Evolutionary conservation across 208 protist genomes (phyloP).

Genomic region (Wallacemonas sp.): DNA sequence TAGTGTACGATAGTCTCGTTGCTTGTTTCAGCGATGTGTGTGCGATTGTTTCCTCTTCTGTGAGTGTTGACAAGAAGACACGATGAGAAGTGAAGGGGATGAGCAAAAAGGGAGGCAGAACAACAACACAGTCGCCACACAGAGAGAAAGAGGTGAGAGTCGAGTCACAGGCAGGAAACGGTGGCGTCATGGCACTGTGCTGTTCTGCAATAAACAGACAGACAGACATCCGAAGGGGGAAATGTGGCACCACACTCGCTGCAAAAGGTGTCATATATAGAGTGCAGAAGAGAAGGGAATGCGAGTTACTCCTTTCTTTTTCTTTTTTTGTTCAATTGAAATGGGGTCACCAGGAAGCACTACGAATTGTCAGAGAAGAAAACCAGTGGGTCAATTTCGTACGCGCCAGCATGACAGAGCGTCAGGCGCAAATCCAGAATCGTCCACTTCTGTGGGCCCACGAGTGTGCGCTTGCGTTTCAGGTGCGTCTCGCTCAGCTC

Average conservation of each 20-base stretch:
- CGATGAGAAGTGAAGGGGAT: background rate
- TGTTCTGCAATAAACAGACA: no score
- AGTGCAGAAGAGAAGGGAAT: no score
- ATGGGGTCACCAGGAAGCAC: no score
- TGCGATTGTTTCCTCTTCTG: background rate
- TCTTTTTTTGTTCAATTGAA: no score
- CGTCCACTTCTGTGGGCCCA: slow-evolving; percentile 67
- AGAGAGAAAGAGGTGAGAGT: background rate
- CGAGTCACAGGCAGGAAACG: background rate
- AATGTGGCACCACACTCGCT: no score
- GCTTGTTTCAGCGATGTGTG: background rate
- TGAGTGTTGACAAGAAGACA: background rate
- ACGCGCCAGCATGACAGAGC: slow-evolving; percentile 45
- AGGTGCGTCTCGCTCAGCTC: slow-evolving; percentile 30
- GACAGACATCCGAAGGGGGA: no score
- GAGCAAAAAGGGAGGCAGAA: background rate
- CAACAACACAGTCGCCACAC: background rate
- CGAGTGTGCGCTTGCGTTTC: slow-evolving; percentile 24
- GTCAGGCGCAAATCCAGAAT: slow-evolving; percentile 54
- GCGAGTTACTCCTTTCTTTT: no score
- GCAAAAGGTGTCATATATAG: no score
- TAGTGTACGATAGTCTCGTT: slow-evolving; percentile 9
- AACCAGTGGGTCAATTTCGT: slow-evolving; percentile 22
- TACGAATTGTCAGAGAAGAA: background rate
- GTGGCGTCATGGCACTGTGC: no score